phyloP scores from a whole-genome alignment of 345 rosid genomes.

The Linum usitatissimum region DNA sequence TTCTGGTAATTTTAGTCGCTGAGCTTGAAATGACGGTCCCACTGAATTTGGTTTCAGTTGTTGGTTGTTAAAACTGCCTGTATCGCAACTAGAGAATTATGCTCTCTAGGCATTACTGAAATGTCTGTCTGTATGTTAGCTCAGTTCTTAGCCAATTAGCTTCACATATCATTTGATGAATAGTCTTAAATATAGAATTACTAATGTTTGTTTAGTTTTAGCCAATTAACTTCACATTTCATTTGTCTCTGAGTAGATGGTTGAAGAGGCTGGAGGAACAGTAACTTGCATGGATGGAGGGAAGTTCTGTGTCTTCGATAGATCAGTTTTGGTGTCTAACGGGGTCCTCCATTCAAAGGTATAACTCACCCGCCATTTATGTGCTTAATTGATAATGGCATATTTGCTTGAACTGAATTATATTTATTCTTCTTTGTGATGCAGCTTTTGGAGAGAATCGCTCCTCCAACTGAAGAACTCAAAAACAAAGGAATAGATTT shows the following conservation, averaged over 20 bases:
- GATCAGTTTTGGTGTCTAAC: constrained; percentile 87
- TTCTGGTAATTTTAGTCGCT: constrained; percentile 42
- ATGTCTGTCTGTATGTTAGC: no score
- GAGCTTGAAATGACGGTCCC: neutral
- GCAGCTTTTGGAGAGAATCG: constrained; percentile 73
- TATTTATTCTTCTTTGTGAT: constrained; percentile 12
- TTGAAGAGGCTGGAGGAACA: constrained; percentile 93
- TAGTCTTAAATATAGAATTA: no score
- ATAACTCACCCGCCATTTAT: constrained; percentile 7
- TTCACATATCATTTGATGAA: neutral
- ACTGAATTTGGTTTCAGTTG: neutral
- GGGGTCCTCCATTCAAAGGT: constrained; percentile 84
- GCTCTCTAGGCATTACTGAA: no score
- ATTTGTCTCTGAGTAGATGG: constrained; percentile 42
- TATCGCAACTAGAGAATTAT: neutral
- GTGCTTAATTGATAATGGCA: neutral
- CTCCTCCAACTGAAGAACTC: constrained; percentile 68
- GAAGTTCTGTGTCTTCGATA: constrained; percentile 74
- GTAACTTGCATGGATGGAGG: constrained; percentile 85
- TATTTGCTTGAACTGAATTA: neutral
- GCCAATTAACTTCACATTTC: neutral
- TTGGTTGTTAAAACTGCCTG: neutral
- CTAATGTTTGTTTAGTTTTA: no score
- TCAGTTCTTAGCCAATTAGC: no score
- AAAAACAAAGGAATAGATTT: constrained; percentile 76